Evolutionary conservation across 2,329 filamentous ascomycete species (phyloP).

Genomic region (Emmonsia crescens): DNA sequence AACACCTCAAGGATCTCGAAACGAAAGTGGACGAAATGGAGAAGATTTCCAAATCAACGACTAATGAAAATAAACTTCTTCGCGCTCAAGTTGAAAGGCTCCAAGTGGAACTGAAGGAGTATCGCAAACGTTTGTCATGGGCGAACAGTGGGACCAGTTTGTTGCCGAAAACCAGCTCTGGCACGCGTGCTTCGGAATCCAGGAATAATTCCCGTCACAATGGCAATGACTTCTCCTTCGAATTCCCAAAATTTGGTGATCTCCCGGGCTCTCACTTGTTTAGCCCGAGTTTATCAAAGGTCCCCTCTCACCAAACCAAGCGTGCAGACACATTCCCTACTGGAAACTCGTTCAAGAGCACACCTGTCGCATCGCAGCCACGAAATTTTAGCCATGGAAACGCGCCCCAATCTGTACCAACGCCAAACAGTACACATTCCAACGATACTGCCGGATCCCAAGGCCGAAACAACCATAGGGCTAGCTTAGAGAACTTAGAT

Average conservation of each 20-base stretch:
- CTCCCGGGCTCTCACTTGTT: constrained; percentile 49
- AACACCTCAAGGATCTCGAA: constrained; percentile 46
- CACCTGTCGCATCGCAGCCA: neutral
- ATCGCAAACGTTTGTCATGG: constrained; percentile 72
- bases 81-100: constrained; percentile 82
- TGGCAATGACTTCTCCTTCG: constrained; percentile 74
- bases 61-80: constrained; percentile 73
- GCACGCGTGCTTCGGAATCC: constrained; percentile 36
- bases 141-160: constrained; percentile 38
- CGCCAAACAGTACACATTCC: neutral
- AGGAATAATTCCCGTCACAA: constrained; percentile 47
- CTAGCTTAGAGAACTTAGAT: neutral
- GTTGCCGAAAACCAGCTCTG: constrained; percentile 36
- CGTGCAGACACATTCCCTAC: neutral
- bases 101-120: constrained; percentile 74
- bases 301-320: neutral
- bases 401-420: neutral
- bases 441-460: neutral
- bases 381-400: neutral
- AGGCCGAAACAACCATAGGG: neutral
- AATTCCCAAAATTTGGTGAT: constrained; percentile 87
- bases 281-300: constrained; percentile 29
- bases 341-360: neutral
- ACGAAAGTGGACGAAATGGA: constrained; percentile 54
- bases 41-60: constrained; percentile 71